phyloP scores from a whole-genome alignment of 352 stramenopile genomes.

The Hyaloperonospora brassicae region DNA sequence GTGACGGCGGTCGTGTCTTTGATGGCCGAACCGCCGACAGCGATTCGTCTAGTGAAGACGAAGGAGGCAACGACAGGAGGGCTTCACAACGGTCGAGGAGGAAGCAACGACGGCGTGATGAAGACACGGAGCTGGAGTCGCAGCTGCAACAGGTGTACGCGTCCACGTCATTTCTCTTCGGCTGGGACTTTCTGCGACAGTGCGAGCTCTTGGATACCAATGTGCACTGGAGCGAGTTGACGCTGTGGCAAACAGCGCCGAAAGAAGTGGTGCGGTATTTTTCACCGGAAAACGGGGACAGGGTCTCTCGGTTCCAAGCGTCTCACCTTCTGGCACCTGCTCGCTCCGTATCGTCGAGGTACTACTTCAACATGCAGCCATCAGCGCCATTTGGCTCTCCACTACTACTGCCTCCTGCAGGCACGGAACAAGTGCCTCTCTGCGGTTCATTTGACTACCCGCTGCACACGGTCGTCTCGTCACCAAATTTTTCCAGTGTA shows the following conservation, averaged over 20 bases:
- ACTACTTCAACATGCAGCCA: constrained; percentile 36
- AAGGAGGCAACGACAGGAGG: constrained; percentile 13
- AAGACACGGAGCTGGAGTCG: constrained; percentile 49
- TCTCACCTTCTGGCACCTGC: constrained; percentile 15
- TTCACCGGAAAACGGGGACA: constrained; percentile 27
- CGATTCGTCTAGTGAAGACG: constrained; percentile 20
- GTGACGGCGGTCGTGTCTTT: constrained; percentile 14
- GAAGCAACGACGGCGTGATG: constrained; percentile 37
- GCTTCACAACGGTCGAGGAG: constrained; percentile 12
- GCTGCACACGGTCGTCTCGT: constrained; percentile 23
- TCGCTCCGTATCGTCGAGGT: constrained; percentile 21
- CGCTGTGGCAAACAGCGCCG: constrained; percentile 57
- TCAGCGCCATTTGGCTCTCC: constrained; percentile 11
- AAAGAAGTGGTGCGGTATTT: constrained; percentile 73
- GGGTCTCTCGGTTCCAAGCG: constrained; percentile 21
- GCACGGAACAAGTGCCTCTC: constrained; percentile 4
- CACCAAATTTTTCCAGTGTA: background rate
- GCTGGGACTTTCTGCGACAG: constrained; percentile 66
- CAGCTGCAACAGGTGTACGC: constrained; percentile 71
- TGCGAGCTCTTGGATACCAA: constrained; percentile 29
- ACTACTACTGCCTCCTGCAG: constrained; percentile 11
- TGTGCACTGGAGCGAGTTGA: constrained; percentile 40
- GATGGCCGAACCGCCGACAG: constrained; percentile 13
- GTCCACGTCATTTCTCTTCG: constrained; percentile 57
- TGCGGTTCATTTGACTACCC: constrained; percentile 14